phyloP scores from a whole-genome alignment of 331 rosid genomes.

The Telfairia occidentalis region DNA sequence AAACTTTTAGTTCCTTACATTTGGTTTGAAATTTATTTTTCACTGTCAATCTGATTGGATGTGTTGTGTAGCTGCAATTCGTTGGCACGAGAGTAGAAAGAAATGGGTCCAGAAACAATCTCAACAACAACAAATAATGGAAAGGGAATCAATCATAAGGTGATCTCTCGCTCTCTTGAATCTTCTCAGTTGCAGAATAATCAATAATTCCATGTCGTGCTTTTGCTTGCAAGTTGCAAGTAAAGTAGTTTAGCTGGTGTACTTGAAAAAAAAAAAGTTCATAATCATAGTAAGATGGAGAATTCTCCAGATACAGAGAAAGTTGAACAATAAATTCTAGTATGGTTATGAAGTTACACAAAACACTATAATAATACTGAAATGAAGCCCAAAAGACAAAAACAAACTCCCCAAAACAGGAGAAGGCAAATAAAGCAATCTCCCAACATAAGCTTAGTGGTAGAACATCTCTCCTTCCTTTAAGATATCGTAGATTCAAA shows the following conservation, averaged over 20 bases:
- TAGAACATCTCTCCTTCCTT: no score
- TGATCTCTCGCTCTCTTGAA: constrained; percentile 5
- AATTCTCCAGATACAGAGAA: not conserved
- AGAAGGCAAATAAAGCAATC: not conserved
- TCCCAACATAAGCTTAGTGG: no score
- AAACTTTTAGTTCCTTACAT: not conserved
- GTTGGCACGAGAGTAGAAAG: constrained; percentile 80
- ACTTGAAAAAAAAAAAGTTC: no score
- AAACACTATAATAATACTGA: not conserved
- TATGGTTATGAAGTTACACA: not conserved
- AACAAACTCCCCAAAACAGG: not conserved
- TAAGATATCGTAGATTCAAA: no score
- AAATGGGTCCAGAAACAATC: constrained; percentile 73
- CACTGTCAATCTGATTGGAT: constrained; percentile 13
- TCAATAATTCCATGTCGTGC: not conserved
- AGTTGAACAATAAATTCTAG: not conserved
- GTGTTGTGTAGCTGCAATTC: constrained; percentile 49
- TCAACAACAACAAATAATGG: constrained; percentile 36
- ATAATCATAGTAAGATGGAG: not conserved
- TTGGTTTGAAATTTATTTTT: not conserved
- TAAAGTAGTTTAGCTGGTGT: not conserved
- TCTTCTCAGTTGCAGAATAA: not conserved
- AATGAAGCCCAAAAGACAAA: not conserved
- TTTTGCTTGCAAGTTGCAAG: not conserved
- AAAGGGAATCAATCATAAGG: constrained; percentile 80